Base-by-base conservation (phyloP, 257 asterid genomes). In the Lavandula angustifolia region DNA sequence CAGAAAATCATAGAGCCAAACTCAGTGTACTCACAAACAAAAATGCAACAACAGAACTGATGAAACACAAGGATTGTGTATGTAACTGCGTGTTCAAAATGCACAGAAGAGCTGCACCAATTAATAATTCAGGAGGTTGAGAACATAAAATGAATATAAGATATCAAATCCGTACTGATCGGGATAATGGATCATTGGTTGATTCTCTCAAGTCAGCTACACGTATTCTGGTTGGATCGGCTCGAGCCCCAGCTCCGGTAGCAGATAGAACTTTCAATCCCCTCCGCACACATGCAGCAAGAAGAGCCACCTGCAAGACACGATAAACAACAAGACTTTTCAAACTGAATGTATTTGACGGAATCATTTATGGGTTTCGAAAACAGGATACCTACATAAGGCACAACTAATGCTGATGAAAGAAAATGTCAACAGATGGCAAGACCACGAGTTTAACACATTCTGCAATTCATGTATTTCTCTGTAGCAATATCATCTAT, bases 231-330 rank as follows among this genome's bases (percentile, higher is more conserved):
- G 97, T 89, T 54, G 97, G 99, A 81, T 92, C 96, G 72, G 95
- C 90, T 75, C 97, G 85, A 66, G 96, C 99, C 62, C 99, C 97
- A 69, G 99, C 99, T 78, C 97, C 99, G 34, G 97, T 94, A 54
- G 95, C 97, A 33, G 95, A 94, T 66, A 90, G 71, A 70, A 94
- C 99, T 83, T 86, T 94, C 77, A 94, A 79, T 65, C 97, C 96
- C 79, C 95, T 82, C 46, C 84, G 81, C 44, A 83, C 92, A 78
- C 99, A 94, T 48, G 97, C 96, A 78, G 92, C 95, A 66, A 94
- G 97, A 82, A 90, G 99, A 46, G 97, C 77, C 64, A 94, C 95
- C 99, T 92, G 60, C 49, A 62, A 66, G 52, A 75, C 71, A 79
- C 46, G 48, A 72, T 17, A 14, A 76, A 50, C 60, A 60, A 60